Conservation (phyloP, 2,329 filamentous ascomycete species). For the Aspergillus sp. region DNA sequence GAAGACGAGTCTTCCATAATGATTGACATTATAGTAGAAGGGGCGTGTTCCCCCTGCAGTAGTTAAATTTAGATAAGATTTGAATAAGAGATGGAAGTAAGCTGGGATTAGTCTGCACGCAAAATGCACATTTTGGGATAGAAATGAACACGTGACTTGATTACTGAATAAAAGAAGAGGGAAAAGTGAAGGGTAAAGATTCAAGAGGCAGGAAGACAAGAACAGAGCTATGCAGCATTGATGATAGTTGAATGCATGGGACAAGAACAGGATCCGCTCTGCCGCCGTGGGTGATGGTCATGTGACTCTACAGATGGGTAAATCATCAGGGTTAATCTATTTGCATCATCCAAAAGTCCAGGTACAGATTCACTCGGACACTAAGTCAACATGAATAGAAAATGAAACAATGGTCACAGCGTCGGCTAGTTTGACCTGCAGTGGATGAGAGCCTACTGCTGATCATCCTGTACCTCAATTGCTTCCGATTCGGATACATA, state of each 20-base stretch:
- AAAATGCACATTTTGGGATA: background rate
- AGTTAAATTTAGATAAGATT: background rate
- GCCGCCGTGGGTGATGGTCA: slow-evolving; percentile 6
- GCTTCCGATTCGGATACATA: slow-evolving; percentile 31
- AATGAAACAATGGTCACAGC: background rate
- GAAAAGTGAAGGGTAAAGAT: background rate
- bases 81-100: background rate
- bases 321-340: background rate
- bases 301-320: slow-evolving; percentile 5
- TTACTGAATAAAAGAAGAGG: background rate
- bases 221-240: background rate
- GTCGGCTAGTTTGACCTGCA: background rate
- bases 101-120: background rate
- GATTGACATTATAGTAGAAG: slow-evolving; percentile 6
- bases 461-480: slow-evolving; percentile 5
- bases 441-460: background rate
- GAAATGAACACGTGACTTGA: background rate
- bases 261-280: background rate
- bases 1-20: background rate
- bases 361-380: no score
- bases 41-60: background rate
- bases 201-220: background rate
- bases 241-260: background rate
- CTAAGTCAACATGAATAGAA: background rate
- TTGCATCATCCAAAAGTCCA: background rate